Percentiles rank a stretch among this genome's conserved stretches.
Evolutionary conservation across 345 rosid species (phyloP).

Genomic region (Pelargonium nanum): DNA sequence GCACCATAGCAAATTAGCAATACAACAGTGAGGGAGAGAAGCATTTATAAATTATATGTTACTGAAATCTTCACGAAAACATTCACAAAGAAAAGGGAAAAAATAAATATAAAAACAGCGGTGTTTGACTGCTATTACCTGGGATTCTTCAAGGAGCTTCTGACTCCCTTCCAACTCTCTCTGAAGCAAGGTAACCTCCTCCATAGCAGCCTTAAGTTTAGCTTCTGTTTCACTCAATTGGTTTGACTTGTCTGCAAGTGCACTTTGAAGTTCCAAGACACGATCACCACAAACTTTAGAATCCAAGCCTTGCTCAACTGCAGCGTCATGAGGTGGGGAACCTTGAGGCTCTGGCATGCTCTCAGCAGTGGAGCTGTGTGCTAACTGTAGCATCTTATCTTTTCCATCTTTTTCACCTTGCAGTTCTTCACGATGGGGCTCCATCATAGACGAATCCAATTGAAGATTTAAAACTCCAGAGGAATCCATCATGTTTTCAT

Average conservation of each 20-base stretch:
- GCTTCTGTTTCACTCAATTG: constrained; percentile 52
- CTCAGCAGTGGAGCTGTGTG: constrained; percentile 85
- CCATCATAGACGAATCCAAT: constrained; percentile 80
- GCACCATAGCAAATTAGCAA: not conserved
- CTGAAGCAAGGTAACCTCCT: constrained; percentile 54
- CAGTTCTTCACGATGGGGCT: constrained; percentile 55
- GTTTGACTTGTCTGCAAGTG: constrained; percentile 51
- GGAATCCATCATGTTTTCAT: constrained; percentile 94
- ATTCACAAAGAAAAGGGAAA: not conserved
- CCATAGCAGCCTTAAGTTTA: constrained; percentile 58
- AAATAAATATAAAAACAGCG: not conserved
- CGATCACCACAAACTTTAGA: constrained; percentile 26
- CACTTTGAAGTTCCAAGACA: constrained; percentile 43
- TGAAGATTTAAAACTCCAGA: constrained; percentile 55
- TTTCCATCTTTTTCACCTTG: constrained; percentile 50
- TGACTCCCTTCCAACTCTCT: constrained; percentile 64
- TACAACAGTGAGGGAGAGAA: not conserved
- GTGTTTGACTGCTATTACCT: constrained; percentile 52
- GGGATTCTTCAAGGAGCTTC: constrained; percentile 91
- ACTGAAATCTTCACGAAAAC: not conserved
- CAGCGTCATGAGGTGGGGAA: constrained; percentile 29
- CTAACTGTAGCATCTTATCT: constrained; percentile 45
- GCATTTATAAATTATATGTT: not conserved
- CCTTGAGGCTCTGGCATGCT: constrained; percentile 47
- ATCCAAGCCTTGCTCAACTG: constrained; percentile 29